phyloP scores from a whole-genome alignment of 768 basidiomycete genomes.

The Holtermannia corniformis region DNA sequence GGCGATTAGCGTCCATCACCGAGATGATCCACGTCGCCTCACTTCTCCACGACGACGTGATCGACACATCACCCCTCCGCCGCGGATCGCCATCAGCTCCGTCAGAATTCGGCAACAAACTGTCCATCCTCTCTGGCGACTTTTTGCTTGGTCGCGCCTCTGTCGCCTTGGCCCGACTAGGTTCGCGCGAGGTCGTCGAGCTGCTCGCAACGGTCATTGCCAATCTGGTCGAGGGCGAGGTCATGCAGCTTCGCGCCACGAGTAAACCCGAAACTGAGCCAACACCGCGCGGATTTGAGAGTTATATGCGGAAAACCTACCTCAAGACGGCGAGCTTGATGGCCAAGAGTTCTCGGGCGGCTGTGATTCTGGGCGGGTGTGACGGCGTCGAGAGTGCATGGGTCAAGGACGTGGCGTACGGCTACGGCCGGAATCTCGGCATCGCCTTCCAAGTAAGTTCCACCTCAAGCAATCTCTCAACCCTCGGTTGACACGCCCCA shows the following conservation, averaged over 20 bases:
- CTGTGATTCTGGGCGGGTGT: constrained; percentile 78
- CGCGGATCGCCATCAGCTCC: constrained; percentile 61
- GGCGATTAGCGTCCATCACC: constrained; percentile 85
- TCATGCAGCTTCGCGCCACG: constrained; percentile 57
- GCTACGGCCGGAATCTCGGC: constrained; percentile 79
- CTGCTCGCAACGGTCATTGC: constrained; percentile 82
- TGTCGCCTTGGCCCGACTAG: constrained; percentile 75
- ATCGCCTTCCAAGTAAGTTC: constrained; percentile 86
- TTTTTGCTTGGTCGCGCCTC: constrained; percentile 87
- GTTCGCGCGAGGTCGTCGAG: constrained; percentile 83
- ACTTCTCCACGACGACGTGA: constrained; percentile 82
- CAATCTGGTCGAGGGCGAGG: constrained; percentile 94
- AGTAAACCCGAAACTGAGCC: constrained; percentile 22
- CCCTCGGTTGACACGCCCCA: constrained; percentile 39
- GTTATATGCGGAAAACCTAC: constrained; percentile 86
- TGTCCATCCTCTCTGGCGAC: constrained; percentile 87
- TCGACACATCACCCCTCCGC: constrained; percentile 63
- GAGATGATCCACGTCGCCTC: constrained; percentile 98
- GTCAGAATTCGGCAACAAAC: constrained; percentile 77
- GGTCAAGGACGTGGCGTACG: constrained; percentile 83
- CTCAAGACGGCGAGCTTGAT: constrained; percentile 84
- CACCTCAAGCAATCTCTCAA: neutral
- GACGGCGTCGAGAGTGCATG: constrained; percentile 53
- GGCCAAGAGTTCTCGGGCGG: constrained; percentile 74
- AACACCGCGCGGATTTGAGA: constrained; percentile 43